These are phyloP conservation scores for Aspergillus taichungensis DNA, from an alignment of 495 filamentous ascomycete species.

Conservation along the genomic window DNA sequence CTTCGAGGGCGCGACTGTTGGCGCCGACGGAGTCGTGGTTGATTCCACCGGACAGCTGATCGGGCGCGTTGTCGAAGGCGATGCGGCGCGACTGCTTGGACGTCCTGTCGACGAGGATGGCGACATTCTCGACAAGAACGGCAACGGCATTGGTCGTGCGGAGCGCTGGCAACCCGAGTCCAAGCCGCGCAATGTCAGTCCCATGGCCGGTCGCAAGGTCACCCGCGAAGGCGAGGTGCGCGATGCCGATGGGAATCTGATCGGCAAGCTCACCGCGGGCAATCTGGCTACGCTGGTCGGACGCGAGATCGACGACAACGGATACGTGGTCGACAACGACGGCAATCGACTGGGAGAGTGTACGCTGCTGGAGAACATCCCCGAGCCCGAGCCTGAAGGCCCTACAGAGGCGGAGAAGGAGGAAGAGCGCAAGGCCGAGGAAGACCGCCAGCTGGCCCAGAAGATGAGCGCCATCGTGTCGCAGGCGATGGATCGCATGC, in stretches of 20 bases:
- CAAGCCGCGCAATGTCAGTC: slow-evolving; percentile 54
- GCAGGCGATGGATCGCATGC: slow-evolving; percentile 72
- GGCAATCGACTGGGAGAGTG: slow-evolving; percentile 63
- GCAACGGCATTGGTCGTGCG: slow-evolving; percentile 71
- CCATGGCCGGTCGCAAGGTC: slow-evolving; percentile 64
- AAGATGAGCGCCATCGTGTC: slow-evolving; percentile 68
- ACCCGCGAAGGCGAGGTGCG: slow-evolving; percentile 71
- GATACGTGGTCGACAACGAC: slow-evolving; percentile 66
- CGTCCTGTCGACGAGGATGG: slow-evolving; percentile 76
- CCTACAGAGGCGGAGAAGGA: slow-evolving; percentile 42
- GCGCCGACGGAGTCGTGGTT: slow-evolving; percentile 66
- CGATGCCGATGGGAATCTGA: slow-evolving; percentile 63
- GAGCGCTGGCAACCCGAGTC: slow-evolving; percentile 76
- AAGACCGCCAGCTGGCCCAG: slow-evolving; percentile 65
- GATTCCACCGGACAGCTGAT: slow-evolving; percentile 56
- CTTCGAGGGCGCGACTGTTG: slow-evolving; percentile 61
- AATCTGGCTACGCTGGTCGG: slow-evolving; percentile 57
- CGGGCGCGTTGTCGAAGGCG: slow-evolving; percentile 65
- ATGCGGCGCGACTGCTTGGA: slow-evolving; percentile 61
- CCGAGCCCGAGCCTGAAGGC: slow-evolving; percentile 29
- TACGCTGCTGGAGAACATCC: slow-evolving; percentile 68
- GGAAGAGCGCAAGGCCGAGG: slow-evolving; percentile 47
- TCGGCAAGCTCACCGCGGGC: slow-evolving; percentile 64
- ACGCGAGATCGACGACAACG: slow-evolving; percentile 68
- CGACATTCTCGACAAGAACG: slow-evolving; percentile 72